Evolutionary conservation across 2,329 filamentous ascomycete species (phyloP).

Genomic region (Aspergillus tamarii): DNA sequence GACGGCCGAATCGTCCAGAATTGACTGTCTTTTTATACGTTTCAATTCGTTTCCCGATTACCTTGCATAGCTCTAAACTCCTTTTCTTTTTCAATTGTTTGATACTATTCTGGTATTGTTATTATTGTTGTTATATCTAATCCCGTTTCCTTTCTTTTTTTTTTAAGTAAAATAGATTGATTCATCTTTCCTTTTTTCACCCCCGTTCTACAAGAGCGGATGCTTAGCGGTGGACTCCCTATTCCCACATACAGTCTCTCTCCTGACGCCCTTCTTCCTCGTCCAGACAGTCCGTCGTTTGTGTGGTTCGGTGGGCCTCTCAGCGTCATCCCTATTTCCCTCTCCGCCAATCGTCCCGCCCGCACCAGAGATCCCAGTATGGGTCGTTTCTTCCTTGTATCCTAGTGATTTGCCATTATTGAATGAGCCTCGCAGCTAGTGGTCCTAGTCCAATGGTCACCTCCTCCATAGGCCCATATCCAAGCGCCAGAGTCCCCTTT

Average conservation of each 20-base stretch:
- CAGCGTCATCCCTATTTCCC: constrained; percentile 42
- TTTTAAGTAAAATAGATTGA: neutral
- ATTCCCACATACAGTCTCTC: neutral
- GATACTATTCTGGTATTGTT: neutral
- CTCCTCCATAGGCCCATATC: constrained; percentile 5
- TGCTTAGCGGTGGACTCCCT: neutral
- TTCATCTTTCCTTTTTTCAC: neutral
- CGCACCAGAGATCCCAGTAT: constrained; percentile 19
- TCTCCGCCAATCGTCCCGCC: constrained; percentile 36
- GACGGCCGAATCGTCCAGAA: neutral
- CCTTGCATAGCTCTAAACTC: neutral
- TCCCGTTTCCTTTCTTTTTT: neutral
- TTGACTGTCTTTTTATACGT: neutral
- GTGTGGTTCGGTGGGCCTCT: constrained; percentile 45
- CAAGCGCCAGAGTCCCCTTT: neutral
- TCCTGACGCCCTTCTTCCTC: neutral
- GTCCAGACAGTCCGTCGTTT: constrained; percentile 22
- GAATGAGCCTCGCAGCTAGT: constrained; percentile 14
- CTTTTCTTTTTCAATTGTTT: neutral
- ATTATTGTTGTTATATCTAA: neutral
- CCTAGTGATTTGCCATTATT: constrained; percentile 9
- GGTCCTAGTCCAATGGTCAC: constrained; percentile 1
- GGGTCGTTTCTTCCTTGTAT: constrained; percentile 4
- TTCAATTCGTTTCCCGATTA: neutral
- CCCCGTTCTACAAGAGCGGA: neutral